Percentiles rank a stretch among this genome's conserved stretches.
phyloP scores from a whole-genome alignment of 202 grass and related monocot species.

The Carex sylvatica region DNA sequence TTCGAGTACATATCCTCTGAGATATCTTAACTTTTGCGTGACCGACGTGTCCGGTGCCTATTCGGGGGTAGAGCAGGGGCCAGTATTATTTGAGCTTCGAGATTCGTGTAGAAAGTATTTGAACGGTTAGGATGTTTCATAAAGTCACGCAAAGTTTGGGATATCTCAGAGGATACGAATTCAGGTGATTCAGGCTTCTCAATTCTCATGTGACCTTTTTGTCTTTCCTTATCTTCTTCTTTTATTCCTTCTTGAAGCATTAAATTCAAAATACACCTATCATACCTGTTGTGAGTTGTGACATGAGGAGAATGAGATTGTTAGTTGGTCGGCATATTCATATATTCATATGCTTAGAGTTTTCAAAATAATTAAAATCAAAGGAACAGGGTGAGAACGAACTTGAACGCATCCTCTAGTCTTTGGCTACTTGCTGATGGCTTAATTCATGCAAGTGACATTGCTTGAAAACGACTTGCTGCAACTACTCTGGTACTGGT shows the following conservation, averaged over 20 bases:
- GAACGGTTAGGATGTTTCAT: too few species aligned
- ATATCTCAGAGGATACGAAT: too few species aligned
- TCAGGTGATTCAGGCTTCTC: neutral
- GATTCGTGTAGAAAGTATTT: too few species aligned
- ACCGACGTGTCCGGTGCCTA: too few species aligned
- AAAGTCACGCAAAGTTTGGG: too few species aligned
- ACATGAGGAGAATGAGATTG: neutral
- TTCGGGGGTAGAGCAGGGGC: too few species aligned
- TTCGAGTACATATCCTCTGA: too few species aligned
- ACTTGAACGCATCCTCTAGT: neutral
- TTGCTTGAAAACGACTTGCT: conserved; percentile 15
- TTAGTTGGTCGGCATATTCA: neutral
- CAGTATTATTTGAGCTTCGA: too few species aligned
- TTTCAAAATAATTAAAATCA: neutral
- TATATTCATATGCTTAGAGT: neutral
- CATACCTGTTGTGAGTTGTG: neutral
- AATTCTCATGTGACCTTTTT: neutral
- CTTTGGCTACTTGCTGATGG: neutral
- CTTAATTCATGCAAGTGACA: neutral
- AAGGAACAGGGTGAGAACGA: neutral
- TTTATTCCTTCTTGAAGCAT: neutral
- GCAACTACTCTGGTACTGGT: neutral
- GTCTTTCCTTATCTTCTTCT: neutral
- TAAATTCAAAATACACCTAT: neutral
- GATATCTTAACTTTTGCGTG: too few species aligned